These are phyloP conservation scores for Mycena galericulata DNA, from an alignment of 768 basidiomycete genomes.

Conservation along the genomic window DNA sequence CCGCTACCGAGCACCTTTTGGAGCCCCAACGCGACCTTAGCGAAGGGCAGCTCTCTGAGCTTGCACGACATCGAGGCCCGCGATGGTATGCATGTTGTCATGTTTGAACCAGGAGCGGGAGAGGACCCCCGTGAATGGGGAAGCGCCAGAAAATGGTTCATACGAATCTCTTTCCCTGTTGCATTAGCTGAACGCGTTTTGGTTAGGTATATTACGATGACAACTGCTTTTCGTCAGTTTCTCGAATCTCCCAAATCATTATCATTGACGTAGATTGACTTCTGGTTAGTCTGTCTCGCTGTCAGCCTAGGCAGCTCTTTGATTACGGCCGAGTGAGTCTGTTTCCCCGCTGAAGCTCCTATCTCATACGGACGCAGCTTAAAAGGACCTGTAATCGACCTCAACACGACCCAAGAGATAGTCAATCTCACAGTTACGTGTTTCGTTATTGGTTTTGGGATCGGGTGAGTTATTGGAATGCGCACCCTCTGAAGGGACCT, in stretches of 20 bases:
- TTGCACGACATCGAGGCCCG: constrained; percentile 23
- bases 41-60: not conserved
- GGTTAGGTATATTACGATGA: constrained; percentile 50
- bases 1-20: not conserved
- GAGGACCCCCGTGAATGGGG: constrained; percentile 55
- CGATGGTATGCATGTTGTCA: constrained; percentile 35
- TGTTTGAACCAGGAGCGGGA: constrained; percentile 40
- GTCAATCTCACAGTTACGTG: constrained; percentile 56
- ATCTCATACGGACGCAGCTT: constrained; percentile 40
- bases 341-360: not conserved
- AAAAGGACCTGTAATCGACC: constrained; percentile 45
- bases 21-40: constrained; percentile 2
- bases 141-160: constrained; percentile 49
- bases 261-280: too few relatives aligned
- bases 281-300: constrained; percentile 44
- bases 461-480: too few relatives aligned
- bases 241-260: too few relatives aligned
- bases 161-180: not conserved
- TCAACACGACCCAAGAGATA: constrained; percentile 50
- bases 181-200: not conserved
- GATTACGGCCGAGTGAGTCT: constrained; percentile 54
- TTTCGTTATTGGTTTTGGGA: constrained; percentile 57
- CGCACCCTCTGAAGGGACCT: constrained; percentile 29
- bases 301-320: constrained; percentile 55
- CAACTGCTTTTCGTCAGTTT: constrained; percentile 43